phyloP scores from a whole-genome alignment of 768 basidiomycete species.

The Sarcodon aspratus region DNA sequence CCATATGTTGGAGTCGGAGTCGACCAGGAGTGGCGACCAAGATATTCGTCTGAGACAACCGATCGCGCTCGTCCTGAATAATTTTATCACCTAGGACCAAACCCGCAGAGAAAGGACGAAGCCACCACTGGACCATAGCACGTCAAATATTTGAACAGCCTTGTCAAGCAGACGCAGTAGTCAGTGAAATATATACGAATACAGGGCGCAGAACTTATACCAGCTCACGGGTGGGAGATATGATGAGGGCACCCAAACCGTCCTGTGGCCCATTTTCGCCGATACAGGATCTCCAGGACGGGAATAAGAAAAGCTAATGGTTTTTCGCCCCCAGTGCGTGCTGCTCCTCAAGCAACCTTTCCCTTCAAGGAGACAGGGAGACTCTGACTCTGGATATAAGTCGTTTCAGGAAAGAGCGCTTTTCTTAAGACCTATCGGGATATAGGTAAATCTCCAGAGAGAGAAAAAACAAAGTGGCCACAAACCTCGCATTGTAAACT shows the following conservation, averaged over 20 bases:
- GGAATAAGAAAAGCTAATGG: conserved; percentile 67
- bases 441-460: neutral
- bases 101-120: conserved; percentile 88
- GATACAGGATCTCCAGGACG: conserved; percentile 50
- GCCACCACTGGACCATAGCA: conserved; percentile 88
- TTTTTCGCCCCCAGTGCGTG: conserved; percentile 67
- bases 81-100: conserved; percentile 95
- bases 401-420: conserved; percentile 78
- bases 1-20: conserved; percentile 94
- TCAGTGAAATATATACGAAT: neutral
- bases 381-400: conserved; percentile 60
- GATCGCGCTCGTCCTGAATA: conserved; percentile 83
- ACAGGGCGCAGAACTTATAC: conserved; percentile 29
- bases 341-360: conserved; percentile 57
- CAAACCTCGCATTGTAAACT: conserved; percentile 60
- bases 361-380: conserved; percentile 51
- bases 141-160: conserved; percentile 98
- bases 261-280: conserved; percentile 64
- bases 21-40: conserved; percentile 96
- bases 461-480: conserved; percentile 1
- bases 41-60: conserved; percentile 91
- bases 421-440: conserved; percentile 65
- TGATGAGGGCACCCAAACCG: conserved; percentile 79
- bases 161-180: too few species aligned
- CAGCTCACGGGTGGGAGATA: conserved; percentile 89